A percentile compares a stretch with the other conserved stretches of the same genome.
Evolutionary conservation across 306 rosid genomes (phyloP).

Genomic region (Herpetospermum pedunculosum): DNA sequence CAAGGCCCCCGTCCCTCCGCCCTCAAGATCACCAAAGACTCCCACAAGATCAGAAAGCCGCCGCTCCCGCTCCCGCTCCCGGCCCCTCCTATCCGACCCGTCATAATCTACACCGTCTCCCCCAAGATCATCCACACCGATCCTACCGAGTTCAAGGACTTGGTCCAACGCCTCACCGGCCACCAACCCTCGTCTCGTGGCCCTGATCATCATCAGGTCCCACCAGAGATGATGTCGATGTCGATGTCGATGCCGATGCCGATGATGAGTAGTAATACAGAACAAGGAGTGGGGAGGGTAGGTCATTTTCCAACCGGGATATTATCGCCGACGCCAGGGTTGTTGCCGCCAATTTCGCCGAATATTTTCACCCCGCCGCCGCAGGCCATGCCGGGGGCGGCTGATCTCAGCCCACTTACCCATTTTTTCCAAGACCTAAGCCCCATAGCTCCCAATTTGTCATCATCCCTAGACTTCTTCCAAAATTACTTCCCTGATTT

Average conservation of each 20-base stretch:
- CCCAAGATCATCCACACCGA: conserved; percentile 7
- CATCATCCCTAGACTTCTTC: conserved; percentile 3
- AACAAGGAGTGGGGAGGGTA: not conserved
- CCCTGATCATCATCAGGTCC: not conserved
- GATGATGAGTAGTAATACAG: not conserved
- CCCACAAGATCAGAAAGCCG: conserved; percentile 3
- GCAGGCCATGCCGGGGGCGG: not conserved
- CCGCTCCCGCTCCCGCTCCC: too few species aligned
- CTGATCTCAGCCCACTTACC: conserved; percentile 34
- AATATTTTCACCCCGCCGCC: conserved; percentile 39
- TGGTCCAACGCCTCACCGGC: conserved; percentile 13
- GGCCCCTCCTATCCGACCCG: too few species aligned
- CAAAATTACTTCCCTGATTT: not conserved
- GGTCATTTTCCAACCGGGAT: conserved; percentile 41
- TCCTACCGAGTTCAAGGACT: conserved; percentile 6
- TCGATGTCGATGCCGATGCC: not conserved
- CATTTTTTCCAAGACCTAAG: conserved; percentile 57
- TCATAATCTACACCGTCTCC: conserved; percentile 8
- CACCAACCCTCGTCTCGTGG: not conserved
- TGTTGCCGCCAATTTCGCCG: conserved; percentile 45
- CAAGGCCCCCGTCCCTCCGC: conserved; percentile 8
- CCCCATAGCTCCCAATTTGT: conserved; percentile 21
- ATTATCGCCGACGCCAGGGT: conserved; percentile 66
- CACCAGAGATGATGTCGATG: not conserved
- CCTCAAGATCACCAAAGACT: conserved; percentile 1